These are phyloP conservation scores for Pseudozyma sp. DNA, from an alignment of 1,284 basidiomycete genomes.

Conservation along the genomic window DNA sequence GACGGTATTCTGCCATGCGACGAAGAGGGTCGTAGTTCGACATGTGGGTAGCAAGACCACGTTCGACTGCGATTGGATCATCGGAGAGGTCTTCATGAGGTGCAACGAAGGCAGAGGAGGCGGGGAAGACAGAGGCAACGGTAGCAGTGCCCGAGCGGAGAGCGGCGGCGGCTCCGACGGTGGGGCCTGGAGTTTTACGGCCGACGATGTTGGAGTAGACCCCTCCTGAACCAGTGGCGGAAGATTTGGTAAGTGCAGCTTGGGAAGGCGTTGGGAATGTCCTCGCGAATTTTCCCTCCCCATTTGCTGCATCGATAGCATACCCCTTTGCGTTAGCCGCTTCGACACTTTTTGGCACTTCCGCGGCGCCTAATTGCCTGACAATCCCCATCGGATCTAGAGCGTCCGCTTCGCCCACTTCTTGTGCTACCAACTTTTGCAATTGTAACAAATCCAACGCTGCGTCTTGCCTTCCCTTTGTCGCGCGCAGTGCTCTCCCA, in stretches of 20 bases:
- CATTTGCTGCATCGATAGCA: constrained; percentile 20
- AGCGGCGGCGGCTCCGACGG: constrained; percentile 34
- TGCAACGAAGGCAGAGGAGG: constrained; percentile 39
- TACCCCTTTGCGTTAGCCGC: constrained; percentile 18
- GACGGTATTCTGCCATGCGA: constrained; percentile 47
- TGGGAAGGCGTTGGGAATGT: constrained; percentile 45
- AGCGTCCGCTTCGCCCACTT: constrained; percentile 49
- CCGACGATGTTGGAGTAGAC: constrained; percentile 39
- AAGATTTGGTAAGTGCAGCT: constrained; percentile 11
- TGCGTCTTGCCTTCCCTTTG: constrained; percentile 61
- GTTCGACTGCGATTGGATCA: constrained; percentile 30
- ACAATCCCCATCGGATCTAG: constrained; percentile 58
- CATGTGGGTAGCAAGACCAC: constrained; percentile 25
- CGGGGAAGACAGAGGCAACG: constrained; percentile 48
- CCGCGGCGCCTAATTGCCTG: constrained; percentile 21
- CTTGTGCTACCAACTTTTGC: constrained; percentile 41
- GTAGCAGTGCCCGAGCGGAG: constrained; percentile 31
- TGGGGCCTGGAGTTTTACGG: constrained; percentile 23
- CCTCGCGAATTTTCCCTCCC: constrained; percentile 22
- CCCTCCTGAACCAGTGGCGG: constrained; percentile 4
- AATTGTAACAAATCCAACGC: constrained; percentile 64
- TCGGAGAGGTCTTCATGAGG: constrained; percentile 12
- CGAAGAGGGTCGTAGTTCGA: constrained; percentile 40
- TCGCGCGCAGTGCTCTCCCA: constrained; percentile 50
- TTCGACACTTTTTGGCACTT: constrained; percentile 35